A percentile compares a stretch with the other conserved stretches of the same genome.
Evolutionary conservation across 2,329 filamentous ascomycete genomes (phyloP).

Genomic region (Sporothrix globosa): DNA sequence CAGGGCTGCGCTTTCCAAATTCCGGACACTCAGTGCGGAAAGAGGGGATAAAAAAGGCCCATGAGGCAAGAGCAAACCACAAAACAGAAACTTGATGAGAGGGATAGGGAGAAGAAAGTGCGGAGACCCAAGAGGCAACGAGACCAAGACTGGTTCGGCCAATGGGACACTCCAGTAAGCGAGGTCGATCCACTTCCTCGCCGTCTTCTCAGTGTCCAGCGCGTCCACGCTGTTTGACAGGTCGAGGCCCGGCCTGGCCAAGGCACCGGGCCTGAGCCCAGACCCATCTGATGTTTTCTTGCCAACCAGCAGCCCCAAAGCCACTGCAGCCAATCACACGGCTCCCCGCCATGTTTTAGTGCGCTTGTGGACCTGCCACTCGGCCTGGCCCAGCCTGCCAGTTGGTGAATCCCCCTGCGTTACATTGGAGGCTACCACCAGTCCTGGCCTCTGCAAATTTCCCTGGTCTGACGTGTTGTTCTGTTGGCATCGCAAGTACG

Average conservation of each 20-base stretch:
- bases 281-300: not conserved
- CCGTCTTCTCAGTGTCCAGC: not conserved
- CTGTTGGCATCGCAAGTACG: not conserved
- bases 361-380: slow-evolving; percentile 17
- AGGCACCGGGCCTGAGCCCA: not conserved
- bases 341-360: slow-evolving; percentile 18
- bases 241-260: no score
- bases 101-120: not conserved
- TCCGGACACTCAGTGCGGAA: not conserved
- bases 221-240: not conserved
- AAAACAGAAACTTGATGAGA: not conserved
- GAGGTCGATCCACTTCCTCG: slow-evolving; percentile 2
- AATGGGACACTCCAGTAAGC: slow-evolving; percentile 10
- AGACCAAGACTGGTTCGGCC: slow-evolving; percentile 1
- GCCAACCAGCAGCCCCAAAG: not conserved
- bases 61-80: not conserved
- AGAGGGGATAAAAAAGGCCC: not conserved
- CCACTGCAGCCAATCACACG: not conserved
- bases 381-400: slow-evolving; percentile 23
- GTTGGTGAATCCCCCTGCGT: not conserved
- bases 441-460: not conserved
- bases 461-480: not conserved
- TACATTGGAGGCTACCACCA: not conserved
- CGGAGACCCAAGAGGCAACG: not conserved
- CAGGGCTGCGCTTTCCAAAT: slow-evolving; percentile 13